phyloP scores from a whole-genome alignment of 1,139 yeast species.

The Candida buenavistaensis region DNA sequence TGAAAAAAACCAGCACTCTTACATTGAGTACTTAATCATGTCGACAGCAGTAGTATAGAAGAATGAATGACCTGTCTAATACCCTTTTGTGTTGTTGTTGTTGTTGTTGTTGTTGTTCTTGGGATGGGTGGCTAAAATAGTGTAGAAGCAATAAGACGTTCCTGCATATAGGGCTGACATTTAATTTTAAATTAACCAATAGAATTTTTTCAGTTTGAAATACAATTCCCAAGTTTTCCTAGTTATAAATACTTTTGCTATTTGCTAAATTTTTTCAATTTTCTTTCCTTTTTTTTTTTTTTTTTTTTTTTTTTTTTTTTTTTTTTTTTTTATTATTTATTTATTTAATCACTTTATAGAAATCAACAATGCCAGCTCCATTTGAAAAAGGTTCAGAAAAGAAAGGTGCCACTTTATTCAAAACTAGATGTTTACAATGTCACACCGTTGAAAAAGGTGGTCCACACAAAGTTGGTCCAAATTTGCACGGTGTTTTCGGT shows the following conservation, averaged over 20 bases:
- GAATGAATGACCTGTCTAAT: too few species aligned
- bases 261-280: conserved; percentile 2
- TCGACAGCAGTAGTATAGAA: too few species aligned
- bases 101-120: too few species aligned
- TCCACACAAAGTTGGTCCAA: conserved; percentile 99
- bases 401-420: conserved; percentile 98
- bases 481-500: conserved; percentile 91
- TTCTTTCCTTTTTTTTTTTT: not conserved
- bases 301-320: conserved; percentile 1
- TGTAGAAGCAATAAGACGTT: too few species aligned
- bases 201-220: not conserved
- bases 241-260: not conserved
- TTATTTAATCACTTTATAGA: conserved; percentile 1
- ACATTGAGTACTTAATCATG: too few species aligned
- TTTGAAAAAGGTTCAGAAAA: conserved; percentile 79
- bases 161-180: too few species aligned
- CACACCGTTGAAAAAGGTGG: conserved; percentile 97
- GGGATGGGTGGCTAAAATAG: too few species aligned
- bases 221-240: not conserved
- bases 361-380: conserved; percentile 56
- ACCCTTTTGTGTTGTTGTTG: too few species aligned
- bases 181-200: conserved; percentile 1
- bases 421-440: conserved; percentile 98
- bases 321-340: not conserved
- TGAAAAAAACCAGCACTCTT: too few species aligned